Percentiles rank a stretch among this genome's conserved stretches.
These are phyloP conservation scores for Solanum chmielewskii DNA, from an alignment of 257 asterid species.

Conservation along the genomic window DNA sequence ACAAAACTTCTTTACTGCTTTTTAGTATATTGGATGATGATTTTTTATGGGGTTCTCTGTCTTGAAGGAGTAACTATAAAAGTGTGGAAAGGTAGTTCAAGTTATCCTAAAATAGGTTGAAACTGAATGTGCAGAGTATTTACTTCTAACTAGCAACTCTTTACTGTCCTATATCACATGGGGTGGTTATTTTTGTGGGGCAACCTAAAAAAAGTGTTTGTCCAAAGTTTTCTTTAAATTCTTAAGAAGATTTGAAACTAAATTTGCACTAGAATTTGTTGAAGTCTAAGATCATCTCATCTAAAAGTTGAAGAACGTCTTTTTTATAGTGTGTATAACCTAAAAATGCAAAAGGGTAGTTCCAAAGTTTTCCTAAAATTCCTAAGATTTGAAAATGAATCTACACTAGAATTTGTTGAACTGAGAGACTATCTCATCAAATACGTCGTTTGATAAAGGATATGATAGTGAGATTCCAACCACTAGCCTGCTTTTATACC, in stretches of 20 bases:
- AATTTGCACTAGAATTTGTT: background rate
- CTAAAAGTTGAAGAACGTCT: background rate
- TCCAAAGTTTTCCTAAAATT: background rate
- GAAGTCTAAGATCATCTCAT: background rate
- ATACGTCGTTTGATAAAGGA: background rate
- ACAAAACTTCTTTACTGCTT: background rate
- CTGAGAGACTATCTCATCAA: background rate
- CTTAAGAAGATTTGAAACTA: background rate
- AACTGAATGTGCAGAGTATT: background rate
- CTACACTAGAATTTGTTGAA: background rate
- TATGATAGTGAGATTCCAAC: background rate
- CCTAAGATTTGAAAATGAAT: background rate
- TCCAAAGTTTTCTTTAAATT: background rate
- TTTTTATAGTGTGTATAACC: background rate
- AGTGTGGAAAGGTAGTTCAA: background rate
- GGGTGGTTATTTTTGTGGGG: background rate
- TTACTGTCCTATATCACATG: background rate
- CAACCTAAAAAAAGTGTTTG: background rate
- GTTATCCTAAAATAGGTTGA: background rate
- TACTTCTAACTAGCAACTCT: background rate
- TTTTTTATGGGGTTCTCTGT: background rate
- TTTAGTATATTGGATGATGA: background rate
- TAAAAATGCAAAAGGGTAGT: background rate
- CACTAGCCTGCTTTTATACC: background rate
- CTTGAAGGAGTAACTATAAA: background rate